Percentiles rank a stretch among this genome's conserved stretches.
Conservation (phyloP, 2,329 filamentous ascomycete genomes). For the Graphilbum ipis-grandicollis region DNA sequence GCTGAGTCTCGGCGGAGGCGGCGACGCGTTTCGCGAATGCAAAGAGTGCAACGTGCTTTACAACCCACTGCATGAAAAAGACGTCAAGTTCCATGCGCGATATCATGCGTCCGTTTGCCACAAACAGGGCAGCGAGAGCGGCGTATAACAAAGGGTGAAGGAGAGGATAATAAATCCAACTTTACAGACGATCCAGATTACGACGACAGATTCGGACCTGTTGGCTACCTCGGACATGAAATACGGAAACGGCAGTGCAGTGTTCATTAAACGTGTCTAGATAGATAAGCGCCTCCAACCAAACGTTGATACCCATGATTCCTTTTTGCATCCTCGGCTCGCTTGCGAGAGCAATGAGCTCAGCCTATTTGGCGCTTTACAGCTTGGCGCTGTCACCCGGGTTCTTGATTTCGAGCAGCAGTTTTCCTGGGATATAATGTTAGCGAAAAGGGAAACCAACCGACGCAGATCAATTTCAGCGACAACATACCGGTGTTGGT, state of each 20-base stretch:
- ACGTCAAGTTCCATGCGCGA: conserved; percentile 22
- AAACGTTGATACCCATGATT: too few relatives aligned
- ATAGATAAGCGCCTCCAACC: too few relatives aligned
- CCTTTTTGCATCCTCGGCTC: too few relatives aligned
- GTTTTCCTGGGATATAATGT: conserved; percentile 5
- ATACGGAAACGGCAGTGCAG: too few relatives aligned
- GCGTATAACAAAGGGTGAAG: not conserved
- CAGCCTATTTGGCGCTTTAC: conserved; percentile 1
- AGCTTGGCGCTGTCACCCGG: conserved; percentile 7
- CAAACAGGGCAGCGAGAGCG: not conserved
- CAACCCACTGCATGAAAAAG: conserved; percentile 25
- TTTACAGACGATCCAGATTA: too few relatives aligned
- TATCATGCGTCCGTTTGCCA: conserved; percentile 14
- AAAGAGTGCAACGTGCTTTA: conserved; percentile 25
- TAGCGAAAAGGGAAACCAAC: not conserved
- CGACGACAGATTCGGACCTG: too few relatives aligned
- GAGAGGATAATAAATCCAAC: too few relatives aligned
- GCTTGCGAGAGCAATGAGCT: too few relatives aligned
- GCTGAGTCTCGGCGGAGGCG: conserved; percentile 16
- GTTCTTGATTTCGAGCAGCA: conserved; percentile 11
- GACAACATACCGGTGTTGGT: conserved; percentile 42
- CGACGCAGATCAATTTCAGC: not conserved
- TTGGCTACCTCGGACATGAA: too few relatives aligned
- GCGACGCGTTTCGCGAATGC: conserved; percentile 18
- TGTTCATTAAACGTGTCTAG: too few relatives aligned